A percentile compares a stretch with the other conserved stretches of the same genome.
Conservation (phyloP, 1,284 basidiomycete species). For the Taiwanofungus camphoratus region DNA sequence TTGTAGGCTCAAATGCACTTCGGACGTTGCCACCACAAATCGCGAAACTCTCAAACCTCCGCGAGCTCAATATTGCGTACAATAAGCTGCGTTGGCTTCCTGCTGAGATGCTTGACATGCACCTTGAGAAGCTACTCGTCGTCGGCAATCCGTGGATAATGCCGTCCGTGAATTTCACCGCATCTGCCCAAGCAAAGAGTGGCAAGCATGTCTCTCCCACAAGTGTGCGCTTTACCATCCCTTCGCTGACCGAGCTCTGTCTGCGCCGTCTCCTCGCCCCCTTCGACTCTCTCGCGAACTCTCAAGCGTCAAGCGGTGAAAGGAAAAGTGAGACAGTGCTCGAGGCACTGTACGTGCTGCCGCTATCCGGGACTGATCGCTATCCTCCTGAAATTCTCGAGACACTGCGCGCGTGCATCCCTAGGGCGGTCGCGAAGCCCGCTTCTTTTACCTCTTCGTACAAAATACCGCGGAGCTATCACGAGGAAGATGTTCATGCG, state of each 20-base stretch:
- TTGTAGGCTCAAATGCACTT: constrained; percentile 51
- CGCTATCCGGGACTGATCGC: constrained; percentile 12
- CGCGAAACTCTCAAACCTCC: constrained; percentile 43
- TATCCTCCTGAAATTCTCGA: constrained; percentile 15
- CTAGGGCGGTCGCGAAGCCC: constrained; percentile 21
- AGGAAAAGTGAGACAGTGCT: constrained; percentile 26
- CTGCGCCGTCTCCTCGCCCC: constrained; percentile 42
- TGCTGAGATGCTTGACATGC: constrained; percentile 56
- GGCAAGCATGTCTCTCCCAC: constrained; percentile 18
- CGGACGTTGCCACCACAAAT: constrained; percentile 63
- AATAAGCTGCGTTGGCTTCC: constrained; percentile 61
- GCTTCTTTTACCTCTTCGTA: constrained; percentile 7
- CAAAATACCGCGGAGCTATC: constrained; percentile 8
- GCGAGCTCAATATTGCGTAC: constrained; percentile 54
- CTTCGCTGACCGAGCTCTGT: constrained; percentile 45
- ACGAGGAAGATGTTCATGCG: constrained; percentile 9
- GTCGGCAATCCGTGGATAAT: constrained; percentile 53
- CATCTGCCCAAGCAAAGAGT: background rate
- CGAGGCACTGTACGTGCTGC: constrained; percentile 17
- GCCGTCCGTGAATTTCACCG: constrained; percentile 22
- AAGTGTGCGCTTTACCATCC: constrained; percentile 27
- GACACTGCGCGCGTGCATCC: constrained; percentile 22
- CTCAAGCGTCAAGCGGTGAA: background rate
- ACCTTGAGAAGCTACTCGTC: constrained; percentile 39
- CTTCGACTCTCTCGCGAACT: background rate